A percentile compares a stretch with the other conserved stretches of the same genome.
phyloP scores from a whole-genome alignment of 1,284 basidiomycete species.

The Sanguinoderma infundibulare region DNA sequence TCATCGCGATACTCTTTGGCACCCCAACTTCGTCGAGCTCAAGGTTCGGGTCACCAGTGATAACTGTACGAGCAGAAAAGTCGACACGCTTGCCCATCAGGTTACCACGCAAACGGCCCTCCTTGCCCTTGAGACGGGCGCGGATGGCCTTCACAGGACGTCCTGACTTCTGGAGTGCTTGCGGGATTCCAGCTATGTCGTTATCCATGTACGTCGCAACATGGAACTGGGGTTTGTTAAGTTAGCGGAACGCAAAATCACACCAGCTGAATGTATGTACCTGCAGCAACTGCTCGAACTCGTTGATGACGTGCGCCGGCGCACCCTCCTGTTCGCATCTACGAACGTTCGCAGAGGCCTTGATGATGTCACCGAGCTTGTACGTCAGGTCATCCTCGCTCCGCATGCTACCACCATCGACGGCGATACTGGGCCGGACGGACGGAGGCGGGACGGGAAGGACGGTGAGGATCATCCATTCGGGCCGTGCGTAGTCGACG shows the following conservation, averaged over 20 bases:
- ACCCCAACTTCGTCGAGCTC: constrained; percentile 98
- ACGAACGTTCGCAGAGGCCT: constrained; percentile 91
- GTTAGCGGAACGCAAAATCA: not conserved
- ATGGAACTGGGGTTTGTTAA: constrained; percentile 80
- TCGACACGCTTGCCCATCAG: constrained; percentile 99
- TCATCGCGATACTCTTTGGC: constrained; percentile 97
- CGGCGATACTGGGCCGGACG: constrained; percentile 95
- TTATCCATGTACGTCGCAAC: constrained; percentile 99
- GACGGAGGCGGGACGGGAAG: constrained; percentile 98
- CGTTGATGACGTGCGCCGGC: constrained; percentile 93
- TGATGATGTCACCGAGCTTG: constrained; percentile 97
- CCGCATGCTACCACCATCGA: constrained; percentile 95
- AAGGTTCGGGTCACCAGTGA: constrained; percentile 98
- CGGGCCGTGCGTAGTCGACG: constrained; percentile 94
- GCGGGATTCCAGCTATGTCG: constrained; percentile 97
- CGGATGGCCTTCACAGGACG: constrained; percentile 99
- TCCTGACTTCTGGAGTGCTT: constrained; percentile 97
- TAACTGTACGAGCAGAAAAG: constrained; percentile 98
- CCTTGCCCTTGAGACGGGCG: constrained; percentile 97
- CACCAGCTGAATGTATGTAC: constrained; percentile 41
- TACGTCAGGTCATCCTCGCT: constrained; percentile 99
- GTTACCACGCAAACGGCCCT: constrained; percentile 97
- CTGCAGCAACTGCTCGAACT: constrained; percentile 96
- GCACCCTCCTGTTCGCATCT: constrained; percentile 97
- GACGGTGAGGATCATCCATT: constrained; percentile 99